Evolutionary conservation across 257 asterid species (phyloP).

Genomic region (Ballota nigra): DNA sequence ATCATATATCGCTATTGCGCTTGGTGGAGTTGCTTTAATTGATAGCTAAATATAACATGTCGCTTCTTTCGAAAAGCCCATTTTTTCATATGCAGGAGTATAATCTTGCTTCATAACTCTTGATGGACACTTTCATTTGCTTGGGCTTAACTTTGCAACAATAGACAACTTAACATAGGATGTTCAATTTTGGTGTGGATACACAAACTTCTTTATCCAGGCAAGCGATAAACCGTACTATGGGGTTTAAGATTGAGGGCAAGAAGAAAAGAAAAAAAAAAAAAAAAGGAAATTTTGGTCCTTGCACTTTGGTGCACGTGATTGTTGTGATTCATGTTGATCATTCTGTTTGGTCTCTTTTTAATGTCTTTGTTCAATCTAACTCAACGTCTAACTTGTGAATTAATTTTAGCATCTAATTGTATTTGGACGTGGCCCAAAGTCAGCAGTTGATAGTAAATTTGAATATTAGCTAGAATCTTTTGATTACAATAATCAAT

Average conservation of each 20-base stretch:
- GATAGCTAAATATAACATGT: background rate
- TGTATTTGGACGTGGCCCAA: background rate
- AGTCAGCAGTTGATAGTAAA: background rate
- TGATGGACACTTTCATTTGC: constrained; percentile 11
- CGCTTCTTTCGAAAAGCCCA: background rate
- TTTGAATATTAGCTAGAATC: background rate
- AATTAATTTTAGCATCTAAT: background rate
- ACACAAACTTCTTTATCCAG: constrained; percentile 5
- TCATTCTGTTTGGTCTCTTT: background rate
- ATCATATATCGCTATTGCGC: background rate
- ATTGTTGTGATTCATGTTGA: background rate
- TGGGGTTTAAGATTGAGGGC: background rate
- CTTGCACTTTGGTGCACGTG: background rate
- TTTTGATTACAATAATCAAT: background rate
- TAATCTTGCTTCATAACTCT: background rate
- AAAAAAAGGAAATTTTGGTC: too few relatives aligned
- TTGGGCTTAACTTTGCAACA: constrained; percentile 3
- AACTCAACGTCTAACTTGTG: background rate
- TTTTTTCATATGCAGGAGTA: background rate
- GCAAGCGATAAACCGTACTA: background rate
- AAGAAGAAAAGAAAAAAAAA: background rate
- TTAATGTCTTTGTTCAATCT: background rate
- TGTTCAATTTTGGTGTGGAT: constrained; percentile 1
- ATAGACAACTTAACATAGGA: background rate
- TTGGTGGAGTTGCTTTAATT: background rate